These are phyloP conservation scores for Rhizophora mangle DNA, from an alignment of 345 rosid genomes.

Conservation along the genomic window DNA sequence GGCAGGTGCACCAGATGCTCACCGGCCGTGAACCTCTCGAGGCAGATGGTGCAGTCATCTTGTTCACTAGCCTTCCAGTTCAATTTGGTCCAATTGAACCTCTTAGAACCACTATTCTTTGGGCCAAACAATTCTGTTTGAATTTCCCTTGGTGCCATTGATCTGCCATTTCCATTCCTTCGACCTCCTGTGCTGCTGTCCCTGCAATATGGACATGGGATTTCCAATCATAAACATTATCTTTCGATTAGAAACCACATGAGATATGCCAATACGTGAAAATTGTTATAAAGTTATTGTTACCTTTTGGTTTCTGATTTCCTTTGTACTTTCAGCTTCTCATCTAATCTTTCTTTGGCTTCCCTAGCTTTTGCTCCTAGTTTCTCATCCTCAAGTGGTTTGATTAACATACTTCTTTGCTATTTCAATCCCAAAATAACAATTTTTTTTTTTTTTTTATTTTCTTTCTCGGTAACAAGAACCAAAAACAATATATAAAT, in stretches of 20 bases:
- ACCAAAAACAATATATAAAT: not conserved
- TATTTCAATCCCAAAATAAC: conserved; percentile 4
- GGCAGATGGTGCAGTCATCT: conserved; percentile 69
- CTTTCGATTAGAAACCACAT: too few species aligned
- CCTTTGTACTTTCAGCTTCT: conserved; percentile 46
- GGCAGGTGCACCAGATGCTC: conserved; percentile 57
- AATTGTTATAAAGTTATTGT: not conserved
- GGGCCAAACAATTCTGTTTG: conserved; percentile 5
- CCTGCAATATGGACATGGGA: not conserved
- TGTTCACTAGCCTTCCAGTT: conserved; percentile 53
- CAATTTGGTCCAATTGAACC: conserved; percentile 48
- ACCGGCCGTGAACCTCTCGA: conserved; percentile 54
- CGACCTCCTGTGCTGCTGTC: not conserved
- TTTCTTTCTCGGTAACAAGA: too few species aligned
- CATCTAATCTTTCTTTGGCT: conserved; percentile 79
- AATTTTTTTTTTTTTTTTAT: not conserved
- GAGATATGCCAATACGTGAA: conserved; percentile 9
- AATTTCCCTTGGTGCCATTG: conserved; percentile 9
- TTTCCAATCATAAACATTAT: not conserved
- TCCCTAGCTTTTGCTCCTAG: conserved; percentile 66
- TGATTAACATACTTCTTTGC: conserved; percentile 35
- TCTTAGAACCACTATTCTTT: conserved; percentile 34
- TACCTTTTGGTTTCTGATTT: conserved; percentile 40
- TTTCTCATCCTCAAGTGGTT: conserved; percentile 43
- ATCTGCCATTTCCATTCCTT: conserved; percentile 3